phyloP scores from a whole-genome alignment of 805 yeast genomes.

The Brettanomyces nanus region DNA sequence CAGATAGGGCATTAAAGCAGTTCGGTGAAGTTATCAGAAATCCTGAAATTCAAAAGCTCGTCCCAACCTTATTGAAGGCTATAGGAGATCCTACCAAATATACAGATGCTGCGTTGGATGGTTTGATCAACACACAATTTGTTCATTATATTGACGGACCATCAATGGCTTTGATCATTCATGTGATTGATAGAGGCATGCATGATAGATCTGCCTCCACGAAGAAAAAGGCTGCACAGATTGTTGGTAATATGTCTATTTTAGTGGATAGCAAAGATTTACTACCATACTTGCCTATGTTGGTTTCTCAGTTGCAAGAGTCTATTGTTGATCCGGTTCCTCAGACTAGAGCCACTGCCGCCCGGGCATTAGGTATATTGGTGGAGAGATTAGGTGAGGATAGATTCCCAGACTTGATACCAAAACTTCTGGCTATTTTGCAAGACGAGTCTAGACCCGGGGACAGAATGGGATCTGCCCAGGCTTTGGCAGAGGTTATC shows the following conservation, averaged over 20 bases:
- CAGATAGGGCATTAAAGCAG: conserved; percentile 76
- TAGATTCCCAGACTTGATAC: conserved; percentile 84
- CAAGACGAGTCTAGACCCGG: conserved; percentile 75
- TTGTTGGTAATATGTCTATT: conserved; percentile 98
- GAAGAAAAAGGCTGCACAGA: conserved; percentile 91
- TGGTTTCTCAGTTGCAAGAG: conserved; percentile 75
- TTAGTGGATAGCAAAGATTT: conserved; percentile 84
- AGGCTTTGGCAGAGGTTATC: conserved; percentile 89
- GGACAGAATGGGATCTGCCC: conserved; percentile 94
- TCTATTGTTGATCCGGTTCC: conserved; percentile 99
- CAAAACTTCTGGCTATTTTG: conserved; percentile 66
- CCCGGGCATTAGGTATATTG: conserved; percentile 91
- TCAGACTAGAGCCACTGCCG: conserved; percentile 92
- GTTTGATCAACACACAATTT: conserved; percentile 81
- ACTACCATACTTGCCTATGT: conserved; percentile 68
- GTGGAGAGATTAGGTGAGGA: conserved; percentile 97
- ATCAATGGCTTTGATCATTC: conserved; percentile 88
- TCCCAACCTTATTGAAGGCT: conserved; percentile 80
- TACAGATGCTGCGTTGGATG: conserved; percentile 83
- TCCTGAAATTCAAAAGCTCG: conserved; percentile 91
- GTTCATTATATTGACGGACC: conserved; percentile 99
- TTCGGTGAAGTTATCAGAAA: conserved; percentile 97
- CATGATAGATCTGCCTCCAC: conserved; percentile 88
- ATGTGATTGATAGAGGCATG: conserved; percentile 93
- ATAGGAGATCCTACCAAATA: conserved; percentile 92